Percentiles rank a stretch among this genome's conserved stretches.
phyloP scores from a whole-genome alignment of 106 monocot species.

The Agapanthus africanus region DNA sequence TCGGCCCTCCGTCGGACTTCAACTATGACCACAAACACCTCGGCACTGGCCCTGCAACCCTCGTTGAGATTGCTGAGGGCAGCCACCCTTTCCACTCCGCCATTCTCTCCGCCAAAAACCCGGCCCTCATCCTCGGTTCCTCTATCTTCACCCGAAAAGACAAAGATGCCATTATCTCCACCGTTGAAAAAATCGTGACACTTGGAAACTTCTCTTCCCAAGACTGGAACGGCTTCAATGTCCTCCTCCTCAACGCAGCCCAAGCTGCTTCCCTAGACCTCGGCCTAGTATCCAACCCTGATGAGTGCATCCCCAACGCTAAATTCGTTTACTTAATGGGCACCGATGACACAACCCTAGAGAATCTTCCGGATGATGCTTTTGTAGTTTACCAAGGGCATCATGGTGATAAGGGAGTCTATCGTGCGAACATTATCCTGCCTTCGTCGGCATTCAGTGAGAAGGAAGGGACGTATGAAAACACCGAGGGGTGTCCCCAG shows the following conservation, averaged over 20 bases:
- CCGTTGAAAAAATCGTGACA: conserved; percentile 61
- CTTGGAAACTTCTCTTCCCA: conserved; percentile 41
- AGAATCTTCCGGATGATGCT: conserved; percentile 68
- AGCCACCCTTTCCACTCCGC: conserved; percentile 82
- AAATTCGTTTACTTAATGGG: conserved; percentile 96
- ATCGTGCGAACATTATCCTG: conserved; percentile 85
- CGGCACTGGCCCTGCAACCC: conserved; percentile 72
- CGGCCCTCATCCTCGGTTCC: conserved; percentile 76
- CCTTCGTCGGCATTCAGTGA: conserved; percentile 92
- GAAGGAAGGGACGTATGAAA: conserved; percentile 98
- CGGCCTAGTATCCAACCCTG: conserved; percentile 58
- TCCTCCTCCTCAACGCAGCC: conserved; percentile 79
- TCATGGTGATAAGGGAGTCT: conserved; percentile 90
- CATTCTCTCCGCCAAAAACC: conserved; percentile 72
- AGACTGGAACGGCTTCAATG: conserved; percentile 89
- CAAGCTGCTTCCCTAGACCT: conserved; percentile 94
- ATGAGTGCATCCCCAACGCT: conserved; percentile 37
- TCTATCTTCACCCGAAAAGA: conserved; percentile 69
- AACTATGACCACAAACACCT: conserved; percentile 86
- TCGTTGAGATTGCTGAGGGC: conserved; percentile 84
- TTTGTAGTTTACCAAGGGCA: conserved; percentile 98
- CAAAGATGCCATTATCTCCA: conserved; percentile 59
- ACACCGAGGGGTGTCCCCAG: conserved; percentile 84
- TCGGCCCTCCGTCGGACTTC: conserved; percentile 77
- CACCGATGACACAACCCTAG: conserved; percentile 66